Percentiles rank a stretch among this genome's conserved stretches.
Conservation (phyloP, 768 basidiomycete genomes). For the Serendipita sp. region DNA sequence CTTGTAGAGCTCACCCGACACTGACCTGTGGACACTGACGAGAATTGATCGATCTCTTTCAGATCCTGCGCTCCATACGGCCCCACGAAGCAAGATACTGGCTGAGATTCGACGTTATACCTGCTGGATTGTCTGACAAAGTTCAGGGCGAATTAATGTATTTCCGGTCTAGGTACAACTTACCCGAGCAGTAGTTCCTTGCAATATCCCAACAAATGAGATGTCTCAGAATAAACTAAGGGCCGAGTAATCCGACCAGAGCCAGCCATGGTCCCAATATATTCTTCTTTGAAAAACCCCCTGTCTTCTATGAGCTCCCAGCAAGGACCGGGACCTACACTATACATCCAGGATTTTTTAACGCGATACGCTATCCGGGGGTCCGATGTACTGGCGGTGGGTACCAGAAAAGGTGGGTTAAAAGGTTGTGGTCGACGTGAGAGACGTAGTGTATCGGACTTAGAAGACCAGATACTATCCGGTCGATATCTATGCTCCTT, state of each 20-base stretch:
- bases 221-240: conserved; percentile 31
- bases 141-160: too few species aligned
- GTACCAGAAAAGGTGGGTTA: conserved; percentile 22
- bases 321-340: conserved; percentile 57
- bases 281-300: conserved; percentile 53
- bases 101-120: background rate
- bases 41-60: background rate
- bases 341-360: conserved; percentile 56
- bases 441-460: background rate
- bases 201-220: conserved; percentile 31
- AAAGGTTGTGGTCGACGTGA: conserved; percentile 32
- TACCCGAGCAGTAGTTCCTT: background rate
- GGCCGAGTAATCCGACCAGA: background rate
- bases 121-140: background rate
- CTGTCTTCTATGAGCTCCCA: conserved; percentile 71
- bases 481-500: background rate
- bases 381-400: conserved; percentile 40
- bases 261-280: background rate
- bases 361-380: conserved; percentile 36
- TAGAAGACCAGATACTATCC: background rate
- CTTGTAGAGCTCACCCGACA: conserved; percentile 32
- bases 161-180: too few species aligned
- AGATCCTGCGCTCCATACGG: background rate
- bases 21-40: conserved; percentile 13
- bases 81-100: background rate